phyloP scores from a whole-genome alignment of 1,284 basidiomycete genomes.

The Tilletia indica region DNA sequence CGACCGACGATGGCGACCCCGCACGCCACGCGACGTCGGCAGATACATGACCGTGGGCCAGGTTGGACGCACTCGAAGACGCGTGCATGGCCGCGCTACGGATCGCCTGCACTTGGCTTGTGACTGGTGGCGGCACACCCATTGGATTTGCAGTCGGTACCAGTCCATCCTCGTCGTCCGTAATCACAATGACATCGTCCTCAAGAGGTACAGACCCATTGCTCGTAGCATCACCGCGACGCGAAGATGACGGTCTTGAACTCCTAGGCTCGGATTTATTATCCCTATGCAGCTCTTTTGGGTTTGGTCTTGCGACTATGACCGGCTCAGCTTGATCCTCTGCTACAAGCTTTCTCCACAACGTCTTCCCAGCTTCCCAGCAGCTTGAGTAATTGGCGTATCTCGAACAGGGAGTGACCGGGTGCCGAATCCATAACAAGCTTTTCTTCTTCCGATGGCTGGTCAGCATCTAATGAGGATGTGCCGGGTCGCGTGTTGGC shows the following conservation, averaged over 20 bases:
- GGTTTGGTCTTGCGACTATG: neutral
- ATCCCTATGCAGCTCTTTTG: no score
- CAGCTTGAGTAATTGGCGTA: slow-evolving; percentile 19
- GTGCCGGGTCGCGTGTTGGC: slow-evolving; percentile 20
- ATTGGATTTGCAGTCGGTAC: neutral
- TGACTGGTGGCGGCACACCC: neutral
- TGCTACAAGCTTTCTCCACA: slow-evolving; percentile 22
- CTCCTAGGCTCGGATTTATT: neutral
- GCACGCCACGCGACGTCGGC: slow-evolving; percentile 2
- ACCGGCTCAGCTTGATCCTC: neutral
- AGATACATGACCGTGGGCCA: neutral
- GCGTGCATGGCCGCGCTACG: neutral
- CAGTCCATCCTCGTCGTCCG: slow-evolving; percentile 5
- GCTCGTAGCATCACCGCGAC: neutral
- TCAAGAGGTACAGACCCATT: neutral
- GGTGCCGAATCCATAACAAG: slow-evolving; percentile 22
- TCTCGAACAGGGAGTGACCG: slow-evolving; percentile 17
- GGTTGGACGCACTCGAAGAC: neutral
- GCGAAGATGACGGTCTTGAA: neutral
- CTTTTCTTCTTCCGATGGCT: slow-evolving; percentile 21
- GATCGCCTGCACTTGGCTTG: neutral
- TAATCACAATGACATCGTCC: slow-evolving; percentile 4
- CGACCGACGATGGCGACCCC: slow-evolving; percentile 2
- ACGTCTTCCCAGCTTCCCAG: slow-evolving; percentile 24
- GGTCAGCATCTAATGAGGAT: slow-evolving; percentile 1